Percentiles rank a stretch among this genome's conserved stretches.
These are phyloP conservation scores for Lonicera japonica DNA, from an alignment of 129 eudicot genomes.

Conservation along the genomic window DNA sequence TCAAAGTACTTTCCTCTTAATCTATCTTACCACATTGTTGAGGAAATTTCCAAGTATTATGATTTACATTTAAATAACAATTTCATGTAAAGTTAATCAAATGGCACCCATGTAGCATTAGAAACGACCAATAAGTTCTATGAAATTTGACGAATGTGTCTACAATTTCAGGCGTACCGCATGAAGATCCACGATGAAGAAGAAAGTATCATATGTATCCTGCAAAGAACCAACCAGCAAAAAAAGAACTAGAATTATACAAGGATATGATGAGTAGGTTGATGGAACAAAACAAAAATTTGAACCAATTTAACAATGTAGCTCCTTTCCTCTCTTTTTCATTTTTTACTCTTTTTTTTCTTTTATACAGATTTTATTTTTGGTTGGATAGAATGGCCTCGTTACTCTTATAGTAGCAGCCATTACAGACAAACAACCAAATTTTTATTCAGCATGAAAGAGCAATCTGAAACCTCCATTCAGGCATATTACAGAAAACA, in stretches of 20 bases:
- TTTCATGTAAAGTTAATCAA: too few relatives aligned
- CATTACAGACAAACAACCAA: too few relatives aligned
- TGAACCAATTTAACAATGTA: too few relatives aligned
- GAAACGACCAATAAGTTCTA: neutral
- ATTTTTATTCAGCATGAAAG: neutral
- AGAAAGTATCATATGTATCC: constrained; percentile 81
- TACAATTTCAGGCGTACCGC: constrained; percentile 47
- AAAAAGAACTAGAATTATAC: neutral
- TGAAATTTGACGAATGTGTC: neutral
- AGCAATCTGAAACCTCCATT: neutral
- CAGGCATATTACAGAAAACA: neutral
- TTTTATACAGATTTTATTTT: neutral
- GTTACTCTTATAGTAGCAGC: too few relatives aligned
- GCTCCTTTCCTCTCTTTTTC: neutral
- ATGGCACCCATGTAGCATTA: constrained; percentile 1
- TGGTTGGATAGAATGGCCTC: neutral
- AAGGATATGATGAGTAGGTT: neutral
- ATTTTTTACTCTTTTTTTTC: neutral
- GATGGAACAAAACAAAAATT: too few relatives aligned
- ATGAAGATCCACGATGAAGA: constrained; percentile 97
- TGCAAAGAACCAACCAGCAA: constrained; percentile 29
- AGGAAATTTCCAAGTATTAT: neutral
- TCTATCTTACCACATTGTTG: neutral
- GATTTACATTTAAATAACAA: neutral
- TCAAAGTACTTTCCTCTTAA: neutral